These are phyloP conservation scores for Chloroidium sp. DNA, from an alignment of 163 green algal species.

Conservation along the genomic window DNA sequence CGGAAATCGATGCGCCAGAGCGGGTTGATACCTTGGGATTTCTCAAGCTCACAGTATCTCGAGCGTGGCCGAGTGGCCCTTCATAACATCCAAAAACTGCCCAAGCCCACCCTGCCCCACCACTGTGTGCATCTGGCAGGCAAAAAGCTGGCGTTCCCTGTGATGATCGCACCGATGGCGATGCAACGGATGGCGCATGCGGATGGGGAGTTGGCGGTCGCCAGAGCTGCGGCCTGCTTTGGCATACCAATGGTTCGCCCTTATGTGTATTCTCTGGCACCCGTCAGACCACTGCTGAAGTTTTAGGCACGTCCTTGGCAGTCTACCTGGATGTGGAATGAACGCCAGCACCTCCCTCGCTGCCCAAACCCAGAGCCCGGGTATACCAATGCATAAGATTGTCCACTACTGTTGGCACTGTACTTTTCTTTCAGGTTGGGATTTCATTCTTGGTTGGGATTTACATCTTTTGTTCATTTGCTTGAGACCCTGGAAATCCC, in stretches of 20 bases:
- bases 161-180: slow-evolving; percentile 86
- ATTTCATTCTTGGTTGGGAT: too few species aligned
- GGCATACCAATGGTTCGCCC: slow-evolving; percentile 55
- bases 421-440: too few species aligned
- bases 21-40: too few species aligned
- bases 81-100: too few species aligned
- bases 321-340: neutral
- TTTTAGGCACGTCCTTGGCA: neutral
- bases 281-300: neutral
- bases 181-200: slow-evolving; percentile 78
- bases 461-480: too few species aligned
- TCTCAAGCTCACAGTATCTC: too few species aligned
- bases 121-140: slow-evolving; percentile 7
- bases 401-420: neutral
- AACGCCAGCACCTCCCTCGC: neutral
- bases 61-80: too few species aligned
- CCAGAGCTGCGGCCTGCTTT: slow-evolving; percentile 36
- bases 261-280: neutral
- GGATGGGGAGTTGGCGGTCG: slow-evolving; percentile 66
- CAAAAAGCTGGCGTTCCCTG: slow-evolving; percentile 37
- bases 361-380: neutral
- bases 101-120: too few species aligned
- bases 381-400: neutral
- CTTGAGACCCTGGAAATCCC: too few species aligned
- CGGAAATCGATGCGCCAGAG: too few species aligned